Evolutionary conservation across 2,329 filamentous ascomycete genomes (phyloP).

Genomic region (Ambrosiella cleistominuta): DNA sequence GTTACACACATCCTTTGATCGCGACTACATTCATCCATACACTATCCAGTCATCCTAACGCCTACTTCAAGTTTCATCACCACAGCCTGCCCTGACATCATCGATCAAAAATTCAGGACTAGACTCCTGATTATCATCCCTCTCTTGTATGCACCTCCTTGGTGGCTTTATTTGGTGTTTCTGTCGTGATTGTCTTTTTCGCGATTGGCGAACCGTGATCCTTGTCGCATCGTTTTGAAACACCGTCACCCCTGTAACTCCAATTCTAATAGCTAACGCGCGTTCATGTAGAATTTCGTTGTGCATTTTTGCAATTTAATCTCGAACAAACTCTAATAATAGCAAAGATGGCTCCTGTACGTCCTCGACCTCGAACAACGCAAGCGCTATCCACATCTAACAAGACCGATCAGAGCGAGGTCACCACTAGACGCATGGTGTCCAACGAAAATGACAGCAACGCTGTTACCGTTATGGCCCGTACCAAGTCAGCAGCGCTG

Average conservation of each 20-base stretch:
- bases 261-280: background rate
- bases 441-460: slow-evolving; percentile 96
- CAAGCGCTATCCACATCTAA: background rate
- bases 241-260: background rate
- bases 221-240: background rate
- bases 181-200: background rate
- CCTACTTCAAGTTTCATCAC: slow-evolving; percentile 2
- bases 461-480: slow-evolving; percentile 66
- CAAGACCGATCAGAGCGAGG: slow-evolving; percentile 13
- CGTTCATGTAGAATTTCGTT: background rate
- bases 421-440: slow-evolving; percentile 36
- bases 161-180: background rate
- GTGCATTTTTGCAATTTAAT: background rate
- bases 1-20: slow-evolving; percentile 12
- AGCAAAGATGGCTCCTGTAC: slow-evolving; percentile 24
- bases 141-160: background rate
- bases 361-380: slow-evolving; percentile 13
- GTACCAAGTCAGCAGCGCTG: slow-evolving; percentile 74
- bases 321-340: background rate
- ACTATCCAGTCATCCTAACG: slow-evolving; percentile 3
- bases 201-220: background rate
- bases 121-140: background rate
- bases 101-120: background rate
- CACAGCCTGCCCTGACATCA: background rate
- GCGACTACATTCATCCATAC: slow-evolving; percentile 14